Percentiles rank a stretch among this genome's conserved stretches.
Evolutionary conservation across 306 rosid species (phyloP).

Genomic region (Cicer bijugum): DNA sequence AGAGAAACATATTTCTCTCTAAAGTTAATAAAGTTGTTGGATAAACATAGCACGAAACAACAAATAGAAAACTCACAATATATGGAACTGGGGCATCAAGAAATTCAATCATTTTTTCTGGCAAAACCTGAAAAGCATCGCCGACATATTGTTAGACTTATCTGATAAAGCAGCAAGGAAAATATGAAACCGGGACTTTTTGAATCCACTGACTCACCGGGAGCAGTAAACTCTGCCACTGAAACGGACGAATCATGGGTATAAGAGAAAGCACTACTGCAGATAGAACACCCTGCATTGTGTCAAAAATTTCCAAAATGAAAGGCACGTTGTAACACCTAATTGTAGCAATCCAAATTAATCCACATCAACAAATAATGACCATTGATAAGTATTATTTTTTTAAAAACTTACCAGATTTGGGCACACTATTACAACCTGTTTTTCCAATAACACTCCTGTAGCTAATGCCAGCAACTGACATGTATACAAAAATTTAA

Average conservation of each 20-base stretch:
- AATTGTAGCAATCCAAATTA: conserved; percentile 14
- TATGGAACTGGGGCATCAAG: conserved; percentile 98
- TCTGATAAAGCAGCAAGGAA: conserved; percentile 9
- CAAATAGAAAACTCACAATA: conserved; percentile 65
- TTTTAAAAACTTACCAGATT: conserved; percentile 66
- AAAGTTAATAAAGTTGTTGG: no score
- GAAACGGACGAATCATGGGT: conserved; percentile 94
- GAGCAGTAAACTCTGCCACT: conserved; percentile 95
- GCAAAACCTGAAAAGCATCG: conserved; percentile 72
- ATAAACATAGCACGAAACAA: no score
- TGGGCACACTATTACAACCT: conserved; percentile 73
- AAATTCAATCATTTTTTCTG: conserved; percentile 81
- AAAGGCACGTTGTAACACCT: conserved; percentile 12
- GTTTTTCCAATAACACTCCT: conserved; percentile 88
- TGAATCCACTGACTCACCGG: conserved; percentile 68
- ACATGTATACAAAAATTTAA: conserved; percentile 34
- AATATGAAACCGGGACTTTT: conserved; percentile 31
- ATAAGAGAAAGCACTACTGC: conserved; percentile 74
- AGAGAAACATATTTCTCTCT: background rate
- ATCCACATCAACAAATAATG: conserved; percentile 28
- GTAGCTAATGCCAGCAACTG: conserved; percentile 75
- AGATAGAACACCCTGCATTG: conserved; percentile 84
- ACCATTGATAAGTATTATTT: conserved; percentile 22
- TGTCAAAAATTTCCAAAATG: conserved; percentile 52
- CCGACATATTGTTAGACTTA: conserved; percentile 41